Evolutionary conservation across 768 basidiomycete species (phyloP).

Genomic region (Wakefieldia striispora): DNA sequence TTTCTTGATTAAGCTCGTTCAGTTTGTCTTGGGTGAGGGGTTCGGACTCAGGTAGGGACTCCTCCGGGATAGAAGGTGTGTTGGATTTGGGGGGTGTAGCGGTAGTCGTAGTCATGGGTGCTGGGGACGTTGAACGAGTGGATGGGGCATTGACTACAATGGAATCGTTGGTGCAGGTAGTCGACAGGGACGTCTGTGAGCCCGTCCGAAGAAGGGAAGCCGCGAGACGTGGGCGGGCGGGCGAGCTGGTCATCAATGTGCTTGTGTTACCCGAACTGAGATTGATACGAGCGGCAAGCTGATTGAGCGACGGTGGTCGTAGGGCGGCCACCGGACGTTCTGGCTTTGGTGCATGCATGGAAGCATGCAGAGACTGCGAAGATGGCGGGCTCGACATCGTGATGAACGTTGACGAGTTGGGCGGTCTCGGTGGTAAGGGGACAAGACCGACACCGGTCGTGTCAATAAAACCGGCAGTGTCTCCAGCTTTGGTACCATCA

Average conservation of each 20-base stretch:
- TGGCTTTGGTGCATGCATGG: constrained; percentile 37
- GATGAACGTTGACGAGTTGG: constrained; percentile 11
- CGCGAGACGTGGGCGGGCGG: constrained; percentile 67
- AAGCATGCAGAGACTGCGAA: constrained; percentile 28
- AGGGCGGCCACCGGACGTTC: constrained; percentile 32
- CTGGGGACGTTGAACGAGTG: constrained; percentile 68
- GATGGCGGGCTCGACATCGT: constrained; percentile 33
- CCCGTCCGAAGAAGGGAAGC: constrained; percentile 67
- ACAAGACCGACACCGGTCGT: constrained; percentile 9
- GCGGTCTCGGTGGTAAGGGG: constrained; percentile 6
- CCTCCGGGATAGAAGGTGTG: constrained; percentile 40
- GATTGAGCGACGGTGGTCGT: constrained; percentile 74
- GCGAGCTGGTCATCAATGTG: constrained; percentile 24
- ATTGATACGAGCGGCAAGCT: constrained; percentile 76
- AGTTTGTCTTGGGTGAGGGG: constrained; percentile 66
- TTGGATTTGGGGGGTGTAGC: constrained; percentile 41
- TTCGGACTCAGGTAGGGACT: constrained; percentile 33
- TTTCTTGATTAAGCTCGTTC: constrained; percentile 62
- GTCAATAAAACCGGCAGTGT: too few species aligned
- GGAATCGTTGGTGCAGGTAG: constrained; percentile 54
- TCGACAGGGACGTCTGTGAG: constrained; percentile 51
- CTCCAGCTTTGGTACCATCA: too few species aligned
- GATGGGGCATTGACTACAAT: constrained; percentile 62
- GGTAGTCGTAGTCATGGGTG: constrained; percentile 44
- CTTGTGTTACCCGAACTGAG: constrained; percentile 32